Evolutionary conservation across 2,329 filamentous ascomycete species (phyloP).

Genomic region (Fusarium pseudocircinatum): DNA sequence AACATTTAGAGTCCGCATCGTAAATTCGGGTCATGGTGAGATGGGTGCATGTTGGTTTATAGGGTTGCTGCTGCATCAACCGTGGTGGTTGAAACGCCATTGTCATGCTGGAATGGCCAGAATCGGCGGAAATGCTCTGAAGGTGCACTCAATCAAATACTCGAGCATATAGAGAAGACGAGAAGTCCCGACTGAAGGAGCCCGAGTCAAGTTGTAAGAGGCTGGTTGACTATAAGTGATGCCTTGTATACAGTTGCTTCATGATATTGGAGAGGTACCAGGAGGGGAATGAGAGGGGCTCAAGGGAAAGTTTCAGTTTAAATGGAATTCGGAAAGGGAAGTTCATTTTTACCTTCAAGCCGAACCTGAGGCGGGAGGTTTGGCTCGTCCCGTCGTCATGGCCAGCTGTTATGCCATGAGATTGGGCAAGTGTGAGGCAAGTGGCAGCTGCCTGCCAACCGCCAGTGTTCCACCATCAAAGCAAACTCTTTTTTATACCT

Average conservation of each 20-base stretch:
- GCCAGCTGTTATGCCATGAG: neutral
- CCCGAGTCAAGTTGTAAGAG: neutral
- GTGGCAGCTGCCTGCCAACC: slow-evolving; percentile 18
- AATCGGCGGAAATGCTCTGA: neutral
- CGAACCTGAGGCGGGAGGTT: neutral
- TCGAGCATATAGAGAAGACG: neutral
- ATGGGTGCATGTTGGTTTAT: slow-evolving; percentile 68
- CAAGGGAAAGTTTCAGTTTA: neutral
- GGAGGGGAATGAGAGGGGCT: neutral
- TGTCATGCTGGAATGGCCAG: neutral
- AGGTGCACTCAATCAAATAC: neutral
- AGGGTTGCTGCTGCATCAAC: slow-evolving; percentile 28
- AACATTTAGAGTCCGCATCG: slow-evolving; percentile 62
- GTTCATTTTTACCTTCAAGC: neutral
- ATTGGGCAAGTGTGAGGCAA: slow-evolving; percentile 38
- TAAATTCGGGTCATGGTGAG: slow-evolving; percentile 74
- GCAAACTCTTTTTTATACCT: neutral
- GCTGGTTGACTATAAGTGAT: slow-evolving; percentile 14
- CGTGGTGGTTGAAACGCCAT: slow-evolving; percentile 29
- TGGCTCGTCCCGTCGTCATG: neutral
- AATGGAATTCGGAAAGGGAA: neutral
- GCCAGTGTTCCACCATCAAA: neutral
- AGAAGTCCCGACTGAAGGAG: neutral
- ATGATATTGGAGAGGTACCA: neutral
- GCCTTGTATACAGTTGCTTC: slow-evolving; percentile 14